Evolutionary conservation across 495 filamentous ascomycete genomes (phyloP).

Genomic region (Glarea lozoyensis): DNA sequence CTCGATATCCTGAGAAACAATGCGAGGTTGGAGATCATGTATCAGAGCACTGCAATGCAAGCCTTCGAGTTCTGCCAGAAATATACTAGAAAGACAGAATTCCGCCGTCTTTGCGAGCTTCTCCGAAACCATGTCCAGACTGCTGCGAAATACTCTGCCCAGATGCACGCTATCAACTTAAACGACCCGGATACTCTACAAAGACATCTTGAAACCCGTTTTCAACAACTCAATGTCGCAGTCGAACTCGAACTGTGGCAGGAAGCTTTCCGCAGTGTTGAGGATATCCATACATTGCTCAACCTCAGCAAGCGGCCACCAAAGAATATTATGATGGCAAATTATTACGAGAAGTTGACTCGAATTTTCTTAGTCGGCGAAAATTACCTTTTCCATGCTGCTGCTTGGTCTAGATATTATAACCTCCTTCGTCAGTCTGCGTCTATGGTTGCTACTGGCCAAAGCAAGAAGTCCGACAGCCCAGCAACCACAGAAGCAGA

Average conservation of each 20-base stretch:
- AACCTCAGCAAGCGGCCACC: slow-evolving; percentile 97
- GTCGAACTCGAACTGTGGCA: slow-evolving; percentile 98
- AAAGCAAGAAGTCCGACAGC: slow-evolving; percentile 87
- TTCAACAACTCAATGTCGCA: slow-evolving; percentile 96
- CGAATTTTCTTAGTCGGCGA: slow-evolving; percentile 97
- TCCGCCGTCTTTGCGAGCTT: slow-evolving; percentile 94
- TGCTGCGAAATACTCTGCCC: slow-evolving; percentile 95
- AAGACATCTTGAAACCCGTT: slow-evolving; percentile 93
- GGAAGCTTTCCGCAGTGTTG: slow-evolving; percentile 96
- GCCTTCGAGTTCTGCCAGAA: slow-evolving; percentile 98
- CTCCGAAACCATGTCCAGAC: slow-evolving; percentile 98
- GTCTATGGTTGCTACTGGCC: slow-evolving; percentile 72
- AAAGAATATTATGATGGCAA: slow-evolving; percentile 99
- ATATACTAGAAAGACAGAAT: slow-evolving; percentile 98
- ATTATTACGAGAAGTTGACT: slow-evolving; percentile 99
- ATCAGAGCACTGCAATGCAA: slow-evolving; percentile 95
- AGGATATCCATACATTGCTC: slow-evolving; percentile 97
- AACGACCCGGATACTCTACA: slow-evolving; percentile 96
- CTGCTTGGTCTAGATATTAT: slow-evolving; percentile 94
- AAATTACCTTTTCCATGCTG: slow-evolving; percentile 98
- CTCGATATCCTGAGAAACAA: slow-evolving; percentile 98
- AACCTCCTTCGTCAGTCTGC: slow-evolving; percentile 88
- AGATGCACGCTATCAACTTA: slow-evolving; percentile 99
- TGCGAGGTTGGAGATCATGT: slow-evolving; percentile 92
- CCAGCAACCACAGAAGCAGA: slow-evolving; percentile 82